Evolutionary conservation across 139 green algal species (phyloP), one percentile per base, ranked within the genome.

Genomic region (Spirogloea muscicola): DNA sequence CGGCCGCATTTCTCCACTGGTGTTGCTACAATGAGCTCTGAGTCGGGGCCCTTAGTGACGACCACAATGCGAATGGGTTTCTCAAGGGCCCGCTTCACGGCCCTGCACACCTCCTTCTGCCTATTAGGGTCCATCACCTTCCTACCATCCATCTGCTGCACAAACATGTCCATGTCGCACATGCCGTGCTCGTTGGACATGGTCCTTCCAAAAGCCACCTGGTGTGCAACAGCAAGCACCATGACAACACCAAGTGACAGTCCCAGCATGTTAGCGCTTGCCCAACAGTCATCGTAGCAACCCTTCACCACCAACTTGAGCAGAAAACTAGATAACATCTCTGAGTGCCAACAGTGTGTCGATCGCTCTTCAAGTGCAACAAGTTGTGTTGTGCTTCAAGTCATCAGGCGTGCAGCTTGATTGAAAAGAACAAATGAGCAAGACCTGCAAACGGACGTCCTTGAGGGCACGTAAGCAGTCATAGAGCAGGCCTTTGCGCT

Each of bases 401-500:
- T n/a, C n/a, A n/a, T n/a, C n/a, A n/a, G n/a, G n/a, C n/a, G n/a
- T n/a, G n/a, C n/a, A n/a, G n/a, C n/a, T n/a, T n/a, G n/a, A n/a
- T n/a, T n/a, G n/a, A n/a, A n/a, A n/a, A n/a, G n/a, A n/a, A n/a
- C n/a, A n/a, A n/a, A n/a, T n/a, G n/a, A n/a, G n/a, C n/a, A n/a
- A n/a, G n/a, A 93, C 80, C 49, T 86, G 81, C 38, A 93, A 51
- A 52, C 85, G 82, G 6, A 91, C 66, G 38, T 92, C 88, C 46
- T 91, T 91, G 9, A 92, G 60, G 1, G 75, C 83, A 44, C 87
- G 76, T 57, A 92, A 81, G 2, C 90, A 51, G 72, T 94, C 89
- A 73, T 91, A 94, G 3, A 93, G 55, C 42, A 94, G 83, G 33
- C 89, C 89, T 81, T 93, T 93, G 58, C 89, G 86, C 67, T 94